Conservation (phyloP, 495 filamentous ascomycete species). For the Penicillium alfredii region DNA sequence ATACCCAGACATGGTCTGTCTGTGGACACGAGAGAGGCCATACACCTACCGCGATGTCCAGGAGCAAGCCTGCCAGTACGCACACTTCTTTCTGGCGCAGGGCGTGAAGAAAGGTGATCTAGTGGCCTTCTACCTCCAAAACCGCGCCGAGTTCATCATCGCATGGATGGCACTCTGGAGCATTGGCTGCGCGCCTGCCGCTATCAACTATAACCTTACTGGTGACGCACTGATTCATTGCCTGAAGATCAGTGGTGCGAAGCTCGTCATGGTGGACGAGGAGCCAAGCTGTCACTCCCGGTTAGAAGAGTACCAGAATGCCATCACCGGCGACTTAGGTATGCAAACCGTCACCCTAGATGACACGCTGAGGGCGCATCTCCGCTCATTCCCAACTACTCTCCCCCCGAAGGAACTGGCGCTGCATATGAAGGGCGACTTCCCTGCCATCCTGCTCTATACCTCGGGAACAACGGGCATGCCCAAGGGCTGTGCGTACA, state of each 20-base stretch:
- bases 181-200: constrained; percentile 60
- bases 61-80: constrained; percentile 54
- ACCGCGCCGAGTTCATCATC: constrained; percentile 63
- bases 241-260: constrained; percentile 53
- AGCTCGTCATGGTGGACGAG: constrained; percentile 60
- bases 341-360: constrained; percentile 51
- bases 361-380: constrained; percentile 38
- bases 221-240: constrained; percentile 66
- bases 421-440: constrained; percentile 41
- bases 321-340: constrained; percentile 45
- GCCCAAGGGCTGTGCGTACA: constrained; percentile 56
- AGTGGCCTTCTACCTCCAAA: constrained; percentile 64
- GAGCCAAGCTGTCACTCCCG: constrained; percentile 47
- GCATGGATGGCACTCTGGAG: constrained; percentile 56
- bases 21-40: constrained; percentile 60
- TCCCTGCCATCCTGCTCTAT: constrained; percentile 59
- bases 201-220: constrained; percentile 68
- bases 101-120: constrained; percentile 61
- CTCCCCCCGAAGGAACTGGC: constrained; percentile 31
- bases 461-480: constrained; percentile 66
- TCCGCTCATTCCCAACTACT: constrained; percentile 41
- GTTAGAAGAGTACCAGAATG: constrained; percentile 47
- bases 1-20: constrained; percentile 45
- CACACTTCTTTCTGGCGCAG: constrained; percentile 54
- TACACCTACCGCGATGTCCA: constrained; percentile 60